These are phyloP conservation scores for Eucalyptus victrix DNA, from an alignment of 345 rosid genomes.

Conservation along the genomic window DNA sequence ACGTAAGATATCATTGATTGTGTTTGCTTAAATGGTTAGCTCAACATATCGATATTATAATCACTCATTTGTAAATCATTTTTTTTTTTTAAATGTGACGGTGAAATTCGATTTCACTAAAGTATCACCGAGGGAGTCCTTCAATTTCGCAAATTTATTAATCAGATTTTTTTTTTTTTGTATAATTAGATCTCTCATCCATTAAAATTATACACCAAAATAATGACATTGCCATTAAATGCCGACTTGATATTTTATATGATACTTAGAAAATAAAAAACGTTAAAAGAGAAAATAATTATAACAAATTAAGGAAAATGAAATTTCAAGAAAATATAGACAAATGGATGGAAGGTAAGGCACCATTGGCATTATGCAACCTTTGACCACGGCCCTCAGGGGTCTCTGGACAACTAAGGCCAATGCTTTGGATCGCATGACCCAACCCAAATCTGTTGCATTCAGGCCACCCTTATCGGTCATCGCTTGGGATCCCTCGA, in stretches of 20 bases:
- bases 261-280: background rate
- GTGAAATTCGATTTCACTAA: background rate
- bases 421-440: accelerated
- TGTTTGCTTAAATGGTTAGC: background rate
- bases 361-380: background rate
- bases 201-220: background rate
- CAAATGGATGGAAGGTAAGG: background rate
- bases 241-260: too few species aligned
- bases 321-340: background rate
- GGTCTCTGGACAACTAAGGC: background rate
- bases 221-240: background rate
- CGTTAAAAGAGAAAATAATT: accelerated
- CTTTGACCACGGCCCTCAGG: background rate
- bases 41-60: too few species aligned
- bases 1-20: background rate
- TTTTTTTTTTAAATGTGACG: too few species aligned
- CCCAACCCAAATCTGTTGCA: background rate
- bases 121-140: accelerated
- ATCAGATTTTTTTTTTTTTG: background rate
- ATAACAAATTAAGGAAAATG: too few species aligned
- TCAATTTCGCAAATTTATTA: background rate
- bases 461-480: accelerated
- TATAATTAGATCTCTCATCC: background rate
- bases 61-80: background rate
- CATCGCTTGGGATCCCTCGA: accelerated